Conservation (phyloP, 2,329 filamentous ascomycete species). For the Calonectria crousiana region DNA sequence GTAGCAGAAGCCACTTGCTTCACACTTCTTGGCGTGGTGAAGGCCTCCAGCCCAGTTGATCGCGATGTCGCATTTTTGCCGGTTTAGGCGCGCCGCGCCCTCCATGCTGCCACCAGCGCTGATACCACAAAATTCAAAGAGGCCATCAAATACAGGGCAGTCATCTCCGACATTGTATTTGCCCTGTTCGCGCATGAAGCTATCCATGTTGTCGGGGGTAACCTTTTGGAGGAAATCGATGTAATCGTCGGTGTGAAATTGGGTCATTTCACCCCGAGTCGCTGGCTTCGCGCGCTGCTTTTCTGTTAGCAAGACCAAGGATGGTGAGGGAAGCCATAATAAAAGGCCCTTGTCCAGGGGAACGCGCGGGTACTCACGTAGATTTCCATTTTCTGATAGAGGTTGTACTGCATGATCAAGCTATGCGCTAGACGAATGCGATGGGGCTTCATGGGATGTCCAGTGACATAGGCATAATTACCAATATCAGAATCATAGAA, state of each 20-base stretch:
- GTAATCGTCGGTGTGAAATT: constrained; percentile 96
- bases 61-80: constrained; percentile 93
- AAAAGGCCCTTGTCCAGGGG: neutral
- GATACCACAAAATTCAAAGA: constrained; percentile 97
- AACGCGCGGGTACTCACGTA: constrained; percentile 74
- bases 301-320: constrained; percentile 46
- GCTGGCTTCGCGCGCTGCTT: constrained; percentile 84
- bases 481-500: constrained; percentile 99
- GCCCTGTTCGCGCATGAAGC: constrained; percentile 88
- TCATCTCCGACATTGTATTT: constrained; percentile 97
- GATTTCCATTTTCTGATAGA: constrained; percentile 97
- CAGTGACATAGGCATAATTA: constrained; percentile 97
- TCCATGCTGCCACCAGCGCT: constrained; percentile 96
- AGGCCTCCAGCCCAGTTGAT: constrained; percentile 98
- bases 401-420: constrained; percentile 93
- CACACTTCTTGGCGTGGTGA: constrained; percentile 96
- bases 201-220: constrained; percentile 98
- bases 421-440: constrained; percentile 95
- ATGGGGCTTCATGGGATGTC: constrained; percentile 99
- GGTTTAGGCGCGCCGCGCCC: constrained; percentile 89
- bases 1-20: constrained; percentile 98
- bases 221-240: constrained; percentile 96
- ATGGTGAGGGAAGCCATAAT: neutral
- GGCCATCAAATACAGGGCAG: constrained; percentile 95
- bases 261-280: constrained; percentile 88